These are phyloP conservation scores for Stagonosporopsis cucurbitacearum DNA, from an alignment of 2,329 filamentous ascomycete species.

Conservation along the genomic window DNA sequence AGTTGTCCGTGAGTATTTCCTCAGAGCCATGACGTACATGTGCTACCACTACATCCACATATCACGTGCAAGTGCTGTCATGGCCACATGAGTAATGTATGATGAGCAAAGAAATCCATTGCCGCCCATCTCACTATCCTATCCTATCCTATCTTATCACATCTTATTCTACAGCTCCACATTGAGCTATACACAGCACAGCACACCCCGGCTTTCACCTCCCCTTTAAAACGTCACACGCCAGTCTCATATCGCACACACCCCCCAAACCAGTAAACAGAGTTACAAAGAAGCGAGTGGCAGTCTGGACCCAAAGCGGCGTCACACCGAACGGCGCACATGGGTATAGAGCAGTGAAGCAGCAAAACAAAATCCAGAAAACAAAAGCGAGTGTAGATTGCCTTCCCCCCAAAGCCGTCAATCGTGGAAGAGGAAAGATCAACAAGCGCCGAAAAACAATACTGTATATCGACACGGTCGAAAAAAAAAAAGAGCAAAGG, in stretches of 20 bases:
- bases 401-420: not conserved
- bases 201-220: not conserved
- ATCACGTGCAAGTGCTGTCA: too few relatives aligned
- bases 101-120: not conserved
- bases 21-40: too few relatives aligned
- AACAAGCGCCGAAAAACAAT: not conserved
- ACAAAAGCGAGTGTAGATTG: constrained; percentile 11
- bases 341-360: constrained; percentile 15
- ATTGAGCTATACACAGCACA: not conserved
- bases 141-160: too few relatives aligned
- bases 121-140: constrained; percentile 2
- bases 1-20: too few relatives aligned
- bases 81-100: too few relatives aligned
- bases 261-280: not conserved
- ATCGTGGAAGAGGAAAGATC: not conserved
- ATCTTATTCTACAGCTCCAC: not conserved
- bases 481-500: not conserved
- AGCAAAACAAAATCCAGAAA: too few relatives aligned
- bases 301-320: constrained; percentile 16
- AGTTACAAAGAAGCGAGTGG: constrained; percentile 17
- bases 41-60: too few relatives aligned
- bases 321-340: constrained; percentile 3
- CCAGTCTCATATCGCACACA: constrained; percentile 1
- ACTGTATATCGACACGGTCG: constrained; percentile 12
- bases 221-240: not conserved